These are phyloP conservation scores for Boletus barrowsii DNA, from an alignment of 768 basidiomycete species.

Conservation along the genomic window DNA sequence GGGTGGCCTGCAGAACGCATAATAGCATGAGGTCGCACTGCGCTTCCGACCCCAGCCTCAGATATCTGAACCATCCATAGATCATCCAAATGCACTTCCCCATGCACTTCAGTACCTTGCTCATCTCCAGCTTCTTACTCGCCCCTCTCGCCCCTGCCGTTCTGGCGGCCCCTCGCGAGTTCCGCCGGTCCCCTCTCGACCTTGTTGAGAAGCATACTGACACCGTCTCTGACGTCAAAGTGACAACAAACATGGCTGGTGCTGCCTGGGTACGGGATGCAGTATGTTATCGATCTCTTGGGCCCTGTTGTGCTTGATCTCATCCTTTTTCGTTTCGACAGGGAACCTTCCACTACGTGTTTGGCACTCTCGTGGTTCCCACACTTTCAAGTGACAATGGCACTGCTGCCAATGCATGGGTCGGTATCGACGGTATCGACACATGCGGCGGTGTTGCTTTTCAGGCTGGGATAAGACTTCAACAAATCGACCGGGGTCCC, in stretches of 20 bases:
- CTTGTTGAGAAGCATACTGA: background rate
- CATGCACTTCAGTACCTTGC: background rate
- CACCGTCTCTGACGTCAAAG: background rate
- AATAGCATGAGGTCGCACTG: no score
- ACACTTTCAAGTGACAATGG: background rate
- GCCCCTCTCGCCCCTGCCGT: no score
- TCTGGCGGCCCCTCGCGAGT: background rate
- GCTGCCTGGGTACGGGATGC: background rate
- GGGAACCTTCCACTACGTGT: constrained; percentile 3
- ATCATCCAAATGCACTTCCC: background rate
- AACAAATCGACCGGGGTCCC: no score
- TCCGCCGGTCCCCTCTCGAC: background rate
- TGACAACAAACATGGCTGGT: constrained; percentile 3
- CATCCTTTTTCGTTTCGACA: background rate
- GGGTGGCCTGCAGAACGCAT: no score
- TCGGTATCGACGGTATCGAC: constrained; percentile 2
- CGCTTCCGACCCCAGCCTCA: no score
- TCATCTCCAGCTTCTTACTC: background rate
- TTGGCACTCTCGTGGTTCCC: constrained; percentile 1
- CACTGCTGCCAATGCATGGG: background rate
- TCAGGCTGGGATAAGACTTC: constrained; percentile 2
- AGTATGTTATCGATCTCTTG: background rate
- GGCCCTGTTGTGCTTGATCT: background rate
- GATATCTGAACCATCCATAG: background rate
- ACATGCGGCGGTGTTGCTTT: background rate